Evolutionary conservation across 2,329 filamentous ascomycete species (phyloP), one percentile per base, ranked within the genome.

Genomic region (Colletotrichum sp.): DNA sequence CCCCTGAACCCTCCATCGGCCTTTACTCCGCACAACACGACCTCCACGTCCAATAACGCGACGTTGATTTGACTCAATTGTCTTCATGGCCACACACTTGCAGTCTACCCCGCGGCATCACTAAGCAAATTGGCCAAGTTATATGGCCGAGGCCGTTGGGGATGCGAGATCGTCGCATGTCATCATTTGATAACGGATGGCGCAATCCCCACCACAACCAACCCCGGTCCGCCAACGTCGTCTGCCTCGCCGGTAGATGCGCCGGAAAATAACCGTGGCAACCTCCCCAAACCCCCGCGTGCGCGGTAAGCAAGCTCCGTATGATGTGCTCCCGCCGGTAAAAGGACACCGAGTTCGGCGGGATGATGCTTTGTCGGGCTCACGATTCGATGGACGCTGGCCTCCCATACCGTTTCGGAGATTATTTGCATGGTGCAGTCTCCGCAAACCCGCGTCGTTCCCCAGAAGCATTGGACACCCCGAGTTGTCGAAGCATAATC

Each of bases 131-230:
- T 18, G 18, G 39, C 26, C 8, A 26, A 26, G 39, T 39, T 60
- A 65, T 62, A 68, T 62, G 66, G 65, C 59, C 44, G 59, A 72
- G 52, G 28, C 26, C 36, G 63, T 68, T 68, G 63, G 75, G 65
- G 64, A 67, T 32, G 63, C 18, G 26, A 65, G 63, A 75, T 75
- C 75, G 68, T 48, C 72, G 15, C 48, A 68, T 65, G 52, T 76
- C 76, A 73, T 73, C 76, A 77, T 77, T 67, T 77, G 76, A 74
- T 76, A 74, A 71, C 44, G 69, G 69, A 77, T 77, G 65, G 70
- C 74, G 76, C 76, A 76, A 77, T 75, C 70, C 28, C 70, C 59
- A 76, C 62, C 52, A 63, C 44, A 63, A 64, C 34, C 62, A 26
- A 13, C 22, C 62, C 62, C 62, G 34, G 62, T 44, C 62, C 34